Percentiles rank a stretch among this genome's conserved stretches.
phyloP scores from a whole-genome alignment of 116 monocot species.

The Iris pallida region DNA sequence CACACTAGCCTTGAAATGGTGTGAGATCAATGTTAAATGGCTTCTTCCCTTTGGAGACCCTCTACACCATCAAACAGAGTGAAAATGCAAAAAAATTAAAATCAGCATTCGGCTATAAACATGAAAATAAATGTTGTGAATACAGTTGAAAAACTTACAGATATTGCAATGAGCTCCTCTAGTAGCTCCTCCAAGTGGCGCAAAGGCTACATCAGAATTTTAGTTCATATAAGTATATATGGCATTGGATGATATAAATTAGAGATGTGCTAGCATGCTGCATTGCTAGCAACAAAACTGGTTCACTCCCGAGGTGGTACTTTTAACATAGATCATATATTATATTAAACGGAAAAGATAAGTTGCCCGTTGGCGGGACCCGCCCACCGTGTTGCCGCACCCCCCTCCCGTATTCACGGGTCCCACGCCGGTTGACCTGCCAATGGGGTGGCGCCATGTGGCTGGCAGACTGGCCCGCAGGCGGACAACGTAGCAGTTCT shows the following conservation, averaged over 20 bases:
- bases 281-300: neutral
- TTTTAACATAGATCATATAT: too few relatives aligned
- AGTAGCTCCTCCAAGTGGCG: conserved; percentile 78
- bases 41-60: conserved; percentile 65
- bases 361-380: too few relatives aligned
- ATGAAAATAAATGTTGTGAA: neutral
- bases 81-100: too few relatives aligned
- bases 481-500: too few relatives aligned
- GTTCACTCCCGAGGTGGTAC: too few relatives aligned
- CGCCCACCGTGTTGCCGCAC: too few relatives aligned
- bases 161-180: conserved; percentile 84
- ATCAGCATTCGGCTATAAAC: neutral
- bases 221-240: neutral
- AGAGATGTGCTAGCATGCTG: neutral
- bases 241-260: too few relatives aligned
- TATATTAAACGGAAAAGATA: too few relatives aligned
- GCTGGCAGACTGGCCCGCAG: too few relatives aligned
- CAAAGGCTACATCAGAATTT: conserved; percentile 47
- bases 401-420: too few relatives aligned
- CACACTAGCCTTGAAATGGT: conserved; percentile 28
- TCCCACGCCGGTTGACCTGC: too few relatives aligned
- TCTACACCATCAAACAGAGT: conserved; percentile 21
- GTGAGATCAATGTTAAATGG: conserved; percentile 80
- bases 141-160: conserved; percentile 45
- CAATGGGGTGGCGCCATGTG: too few relatives aligned